Evolutionary conservation across 1,284 basidiomycete species (phyloP), one percentile per base, ranked within the genome.

Genomic region (Naganishia albida): DNA sequence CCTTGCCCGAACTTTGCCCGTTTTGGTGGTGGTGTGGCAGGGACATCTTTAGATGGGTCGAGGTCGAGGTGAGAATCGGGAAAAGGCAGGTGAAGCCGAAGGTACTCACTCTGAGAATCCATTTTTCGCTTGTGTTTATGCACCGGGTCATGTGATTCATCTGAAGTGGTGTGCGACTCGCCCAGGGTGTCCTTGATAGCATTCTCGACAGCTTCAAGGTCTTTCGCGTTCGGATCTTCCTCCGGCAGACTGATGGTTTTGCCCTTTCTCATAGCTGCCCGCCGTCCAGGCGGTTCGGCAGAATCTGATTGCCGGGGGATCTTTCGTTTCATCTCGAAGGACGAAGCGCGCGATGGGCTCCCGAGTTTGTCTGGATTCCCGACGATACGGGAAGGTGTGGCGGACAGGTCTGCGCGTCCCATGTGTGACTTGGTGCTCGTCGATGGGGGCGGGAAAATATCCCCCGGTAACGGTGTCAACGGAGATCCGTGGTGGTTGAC

Each of bases 1-100:
- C 56, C 56, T n/a, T 60, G 56, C 8, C 56, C 20, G 15, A 26
- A 8, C 7, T 39, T 39, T 18, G 30, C 56, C 23, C 60, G 60
- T 26, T 62, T 62, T 16, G 60, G 10, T 26, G 60, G 60, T 49
- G 60, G 60, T 15, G 60, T 62, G n/a, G 60, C 60, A 15, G 60
- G 60, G 15, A 49, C 38, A 25, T 13, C 56, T 40, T 15, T 12
- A n/a, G 8, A 7, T 12, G 34, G 12, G 13, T n/a, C 10, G 8
- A 26, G 15, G n/a, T n/a, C n/a, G n/a, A 13, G 25, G 16, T 13
- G 53, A 26, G 40, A 55, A 39, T 12, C 34, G 30, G 1, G 38
- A 25, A 38, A 20, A 25, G 20, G 26, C 25, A 34, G 12, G 18
- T 15, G 16, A 23, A 20, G 26, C n/a, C n/a, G 18, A 38, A 12